Conservation (phyloP, 163 green algal species). For the Chloroidium sp. region DNA sequence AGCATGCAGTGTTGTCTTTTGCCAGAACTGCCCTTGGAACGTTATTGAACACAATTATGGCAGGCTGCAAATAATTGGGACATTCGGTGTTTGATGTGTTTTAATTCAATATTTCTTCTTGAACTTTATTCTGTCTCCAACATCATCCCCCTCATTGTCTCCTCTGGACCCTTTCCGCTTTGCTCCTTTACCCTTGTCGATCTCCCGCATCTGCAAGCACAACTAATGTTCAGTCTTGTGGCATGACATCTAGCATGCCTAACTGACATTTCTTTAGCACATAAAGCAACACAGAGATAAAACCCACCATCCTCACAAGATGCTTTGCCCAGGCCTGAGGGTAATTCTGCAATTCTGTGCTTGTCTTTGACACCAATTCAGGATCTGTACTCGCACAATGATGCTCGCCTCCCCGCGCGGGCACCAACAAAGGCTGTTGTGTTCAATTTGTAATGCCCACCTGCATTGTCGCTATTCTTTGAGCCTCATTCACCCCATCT, state of each 20-base stretch:
- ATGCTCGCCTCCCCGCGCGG: too few relatives aligned
- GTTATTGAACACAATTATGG: too few relatives aligned
- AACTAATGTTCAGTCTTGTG: too few relatives aligned
- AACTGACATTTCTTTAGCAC: too few relatives aligned
- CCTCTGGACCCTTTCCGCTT: conserved; percentile 27
- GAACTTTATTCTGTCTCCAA: not conserved
- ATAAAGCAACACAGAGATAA: too few relatives aligned
- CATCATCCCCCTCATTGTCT: conserved; percentile 29
- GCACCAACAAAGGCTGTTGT: too few relatives aligned
- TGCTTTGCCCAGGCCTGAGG: not conserved
- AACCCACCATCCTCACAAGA: conserved; percentile 8
- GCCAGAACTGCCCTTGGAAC: too few relatives aligned
- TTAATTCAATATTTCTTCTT: conserved; percentile 1
- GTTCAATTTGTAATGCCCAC: too few relatives aligned
- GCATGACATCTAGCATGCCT: too few relatives aligned
- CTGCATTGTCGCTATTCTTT: conserved; percentile 80
- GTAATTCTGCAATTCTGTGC: not conserved
- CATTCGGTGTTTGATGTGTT: too few relatives aligned
- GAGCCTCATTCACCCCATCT: conserved; percentile 78
- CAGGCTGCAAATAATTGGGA: too few relatives aligned
- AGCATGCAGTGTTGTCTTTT: too few relatives aligned
- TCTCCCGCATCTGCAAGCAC: conserved; percentile 58
- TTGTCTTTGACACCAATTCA: conserved; percentile 7
- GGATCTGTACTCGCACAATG: not conserved
- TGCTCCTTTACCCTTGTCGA: conserved; percentile 39